These are phyloP conservation scores for Jackrogersella minutella DNA, from an alignment of 495 filamentous ascomycete genomes.

Conservation along the genomic window DNA sequence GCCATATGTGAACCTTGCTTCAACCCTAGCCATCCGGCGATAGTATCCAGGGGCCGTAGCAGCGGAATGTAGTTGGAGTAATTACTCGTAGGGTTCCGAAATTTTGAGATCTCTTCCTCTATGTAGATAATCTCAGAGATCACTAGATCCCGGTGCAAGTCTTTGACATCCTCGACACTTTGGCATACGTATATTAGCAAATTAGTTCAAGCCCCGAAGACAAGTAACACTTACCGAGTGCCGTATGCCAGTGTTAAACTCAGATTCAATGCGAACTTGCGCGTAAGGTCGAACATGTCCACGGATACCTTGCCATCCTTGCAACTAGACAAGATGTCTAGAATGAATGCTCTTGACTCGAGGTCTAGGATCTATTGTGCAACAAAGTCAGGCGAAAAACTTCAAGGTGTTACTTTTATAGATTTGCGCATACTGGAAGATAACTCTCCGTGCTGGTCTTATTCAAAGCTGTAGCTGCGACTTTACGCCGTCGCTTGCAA, in stretches of 20 bases:
- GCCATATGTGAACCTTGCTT: conserved; percentile 57
- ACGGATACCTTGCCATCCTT: conserved; percentile 65
- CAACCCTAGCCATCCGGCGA: conserved; percentile 31
- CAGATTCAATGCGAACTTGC: conserved; percentile 73
- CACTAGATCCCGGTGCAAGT: conserved; percentile 60
- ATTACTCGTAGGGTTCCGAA: conserved; percentile 73
- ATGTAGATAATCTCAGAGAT: conserved; percentile 70
- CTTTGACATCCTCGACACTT: conserved; percentile 61
- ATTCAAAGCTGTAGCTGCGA: conserved; percentile 75
- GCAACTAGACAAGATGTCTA: conserved; percentile 68
- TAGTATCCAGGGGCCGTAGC: conserved; percentile 61
- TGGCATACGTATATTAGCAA: not conserved
- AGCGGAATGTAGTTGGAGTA: conserved; percentile 76
- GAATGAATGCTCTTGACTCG: conserved; percentile 69
- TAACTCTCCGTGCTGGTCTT: conserved; percentile 72
- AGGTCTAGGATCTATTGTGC: conserved; percentile 66
- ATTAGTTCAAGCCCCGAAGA: not conserved
- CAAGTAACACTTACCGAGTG: conserved; percentile 48
- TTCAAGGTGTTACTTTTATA: no score
- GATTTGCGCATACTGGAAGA: conserved; percentile 58
- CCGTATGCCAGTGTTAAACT: conserved; percentile 73
- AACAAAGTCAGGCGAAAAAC: not conserved
- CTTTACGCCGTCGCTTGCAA: conserved; percentile 75
- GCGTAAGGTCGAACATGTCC: conserved; percentile 70
- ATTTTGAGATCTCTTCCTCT: conserved; percentile 69